Conservation (phyloP, 768 basidiomycete species). For the Cystofilobasidium bisporidii region DNA sequence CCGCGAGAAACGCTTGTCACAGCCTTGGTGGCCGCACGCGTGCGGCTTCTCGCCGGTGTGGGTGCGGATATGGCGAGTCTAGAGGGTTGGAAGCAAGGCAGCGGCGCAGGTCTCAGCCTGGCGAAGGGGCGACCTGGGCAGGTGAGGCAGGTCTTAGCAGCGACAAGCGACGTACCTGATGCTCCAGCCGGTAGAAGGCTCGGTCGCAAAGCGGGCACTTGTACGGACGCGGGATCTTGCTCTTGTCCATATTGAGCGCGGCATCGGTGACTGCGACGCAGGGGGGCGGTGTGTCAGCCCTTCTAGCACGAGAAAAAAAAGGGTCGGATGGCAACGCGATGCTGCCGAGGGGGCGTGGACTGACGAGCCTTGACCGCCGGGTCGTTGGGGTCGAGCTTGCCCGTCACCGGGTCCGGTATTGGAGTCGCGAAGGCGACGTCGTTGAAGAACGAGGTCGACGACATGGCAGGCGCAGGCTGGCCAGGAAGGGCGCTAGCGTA, state of each 20-base stretch:
- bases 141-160: too few relatives aligned
- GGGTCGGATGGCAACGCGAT: neutral
- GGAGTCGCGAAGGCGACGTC: constrained; percentile 25
- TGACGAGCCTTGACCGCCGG: constrained; percentile 39
- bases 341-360: constrained; percentile 1
- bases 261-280: constrained; percentile 36
- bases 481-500: neutral
- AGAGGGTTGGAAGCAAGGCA: constrained; percentile 23
- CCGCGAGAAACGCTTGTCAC: constrained; percentile 95
- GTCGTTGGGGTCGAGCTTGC: constrained; percentile 41
- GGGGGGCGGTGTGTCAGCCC: neutral
- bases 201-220: constrained; percentile 92
- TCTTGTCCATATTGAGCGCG: constrained; percentile 44
- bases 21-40: constrained; percentile 78
- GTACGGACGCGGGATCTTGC: constrained; percentile 65
- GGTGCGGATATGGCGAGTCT: constrained; percentile 96
- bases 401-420: constrained; percentile 38
- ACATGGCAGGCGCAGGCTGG: neutral
- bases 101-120: too few relatives aligned
- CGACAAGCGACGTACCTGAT: constrained; percentile 79
- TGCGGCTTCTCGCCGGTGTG: constrained; percentile 99
- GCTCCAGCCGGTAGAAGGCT: constrained; percentile 93
- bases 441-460: constrained; percentile 26
- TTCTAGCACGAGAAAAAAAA: neutral
- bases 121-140: too few relatives aligned